Percentiles rank a stretch among this genome's conserved stretches.
These are phyloP conservation scores for Carpinus viminea DNA, from an alignment of 306 rosid genomes.

Conservation along the genomic window DNA sequence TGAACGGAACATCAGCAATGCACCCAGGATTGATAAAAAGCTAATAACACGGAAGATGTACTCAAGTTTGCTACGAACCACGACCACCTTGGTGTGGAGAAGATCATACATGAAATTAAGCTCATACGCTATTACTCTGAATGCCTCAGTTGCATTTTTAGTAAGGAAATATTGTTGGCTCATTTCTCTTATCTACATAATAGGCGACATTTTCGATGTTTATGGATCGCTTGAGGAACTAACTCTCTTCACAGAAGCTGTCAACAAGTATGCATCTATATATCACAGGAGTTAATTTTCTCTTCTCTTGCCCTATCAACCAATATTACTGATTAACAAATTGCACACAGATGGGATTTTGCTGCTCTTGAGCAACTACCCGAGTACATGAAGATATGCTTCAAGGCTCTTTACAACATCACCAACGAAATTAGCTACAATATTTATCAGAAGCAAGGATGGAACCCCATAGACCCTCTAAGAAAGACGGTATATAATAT, in stretches of 20 bases:
- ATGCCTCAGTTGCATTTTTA: background rate
- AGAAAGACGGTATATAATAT: constrained; percentile 31
- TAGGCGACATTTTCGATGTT: constrained; percentile 60
- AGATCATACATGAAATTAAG: constrained; percentile 33
- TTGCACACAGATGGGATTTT: constrained; percentile 31
- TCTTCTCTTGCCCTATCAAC: no score
- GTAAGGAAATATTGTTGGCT: constrained; percentile 12
- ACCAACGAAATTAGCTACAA: constrained; percentile 30
- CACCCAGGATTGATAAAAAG: background rate
- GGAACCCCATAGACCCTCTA: constrained; percentile 34
- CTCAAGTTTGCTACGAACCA: background rate
- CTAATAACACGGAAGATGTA: constrained; percentile 2
- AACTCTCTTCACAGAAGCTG: constrained; percentile 50
- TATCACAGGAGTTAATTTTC: background rate
- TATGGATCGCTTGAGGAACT: constrained; percentile 50
- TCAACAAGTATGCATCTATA: constrained; percentile 42
- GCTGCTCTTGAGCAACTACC: constrained; percentile 24
- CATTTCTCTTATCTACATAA: constrained; percentile 40
- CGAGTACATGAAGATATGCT: constrained; percentile 33
- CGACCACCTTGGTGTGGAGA: constrained; percentile 35
- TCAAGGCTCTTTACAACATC: constrained; percentile 35
- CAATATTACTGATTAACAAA: background rate
- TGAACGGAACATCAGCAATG: background rate
- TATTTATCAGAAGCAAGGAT: constrained; percentile 29
- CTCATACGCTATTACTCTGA: constrained; percentile 29